Evolutionary conservation across 108 stramenopile genomes (phyloP), one percentile per base, ranked within the genome.

Genomic region (Fragilaria radians): DNA sequence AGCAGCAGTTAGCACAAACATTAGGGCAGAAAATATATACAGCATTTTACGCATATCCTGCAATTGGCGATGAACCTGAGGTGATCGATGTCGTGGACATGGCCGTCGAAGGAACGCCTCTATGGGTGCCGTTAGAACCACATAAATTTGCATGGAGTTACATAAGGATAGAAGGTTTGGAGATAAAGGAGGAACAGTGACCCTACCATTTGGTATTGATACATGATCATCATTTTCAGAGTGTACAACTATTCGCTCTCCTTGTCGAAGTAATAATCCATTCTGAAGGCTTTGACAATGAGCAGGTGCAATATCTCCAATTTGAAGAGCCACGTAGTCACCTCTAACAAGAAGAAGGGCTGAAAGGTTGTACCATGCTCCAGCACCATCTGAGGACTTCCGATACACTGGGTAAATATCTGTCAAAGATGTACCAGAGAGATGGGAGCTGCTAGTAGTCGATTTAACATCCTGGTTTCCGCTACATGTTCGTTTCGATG

Each of bases 321-420:
- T 66, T 64, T 86, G 88, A 32, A 92, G 52, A 1, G 87, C 84
- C 33, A 92, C 78, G 46, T 65, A 69, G 75, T 92, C 91, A 11
- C 87, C 91, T 50, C 81, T 29, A 1, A 83, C 85, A 48, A 92
- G 49, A 3, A 88, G 57, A 11, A 92, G 61, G 0, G 83, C 66
- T 0, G 91, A 86, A 27, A 92, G 58, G 18, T 74, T 57, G 68
- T 73, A 70, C 87, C 91, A 89, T 52, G 63, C 36, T 23, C 70
- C 73, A 33, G 30, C 62, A 34, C 48, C n/a, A 65, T 57, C 46
- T 18, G 9, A 51, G 5, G 33, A 7, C 27, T 65, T 45, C 29
- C 87, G 80, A 65, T 87, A 89, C 3, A 85, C 84, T 1, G 85
- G 79, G 73, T 87, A 86, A 0, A 89, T 66, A 64, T 80, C 87